These are phyloP conservation scores for Peltaster fructicola DNA, from an alignment of 2,329 filamentous ascomycete species.

Conservation along the genomic window DNA sequence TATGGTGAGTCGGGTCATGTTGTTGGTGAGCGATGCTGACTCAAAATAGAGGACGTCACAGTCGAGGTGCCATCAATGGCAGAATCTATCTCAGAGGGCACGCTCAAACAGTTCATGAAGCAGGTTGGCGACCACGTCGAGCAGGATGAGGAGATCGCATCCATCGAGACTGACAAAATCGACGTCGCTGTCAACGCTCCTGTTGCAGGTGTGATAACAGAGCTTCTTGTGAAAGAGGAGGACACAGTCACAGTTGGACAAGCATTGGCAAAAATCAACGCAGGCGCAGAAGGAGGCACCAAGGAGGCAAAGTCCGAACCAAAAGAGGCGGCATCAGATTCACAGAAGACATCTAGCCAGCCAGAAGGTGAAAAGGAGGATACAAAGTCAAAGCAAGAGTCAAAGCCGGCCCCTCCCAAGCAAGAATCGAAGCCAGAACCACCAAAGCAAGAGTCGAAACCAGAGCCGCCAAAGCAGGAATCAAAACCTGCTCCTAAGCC, in stretches of 20 bases:
- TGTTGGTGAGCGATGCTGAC: not conserved
- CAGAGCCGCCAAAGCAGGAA: slow-evolving; percentile 21
- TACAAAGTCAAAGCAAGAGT: slow-evolving; percentile 25
- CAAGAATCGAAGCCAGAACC: slow-evolving; percentile 22
- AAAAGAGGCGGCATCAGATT: slow-evolving; percentile 40
- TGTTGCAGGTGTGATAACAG: slow-evolving; percentile 76
- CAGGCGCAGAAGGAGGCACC: slow-evolving; percentile 43
- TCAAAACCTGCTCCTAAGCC: slow-evolving; percentile 15
- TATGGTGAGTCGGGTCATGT: slow-evolving; percentile 13
- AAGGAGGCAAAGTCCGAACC: slow-evolving; percentile 36
- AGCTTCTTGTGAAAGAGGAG: slow-evolving; percentile 80
- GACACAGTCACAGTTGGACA: slow-evolving; percentile 92
- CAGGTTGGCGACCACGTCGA: slow-evolving; percentile 86
- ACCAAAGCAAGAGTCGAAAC: slow-evolving; percentile 31
- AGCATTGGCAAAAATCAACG: slow-evolving; percentile 70
- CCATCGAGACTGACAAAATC: slow-evolving; percentile 99
- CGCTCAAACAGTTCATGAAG: slow-evolving; percentile 88
- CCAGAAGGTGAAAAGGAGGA: slow-evolving; percentile 32
- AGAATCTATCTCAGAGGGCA: slow-evolving; percentile 95
- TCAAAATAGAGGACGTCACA: slow-evolving; percentile 50
- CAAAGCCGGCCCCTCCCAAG: slow-evolving; percentile 12
- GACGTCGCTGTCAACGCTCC: slow-evolving; percentile 94
- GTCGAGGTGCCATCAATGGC: slow-evolving; percentile 97
- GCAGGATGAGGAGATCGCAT: slow-evolving; percentile 92
- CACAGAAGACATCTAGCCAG: slow-evolving; percentile 39